These are phyloP conservation scores for Sergeia podlipaevii DNA, from an alignment of 208 protist species.

Conservation along the genomic window DNA sequence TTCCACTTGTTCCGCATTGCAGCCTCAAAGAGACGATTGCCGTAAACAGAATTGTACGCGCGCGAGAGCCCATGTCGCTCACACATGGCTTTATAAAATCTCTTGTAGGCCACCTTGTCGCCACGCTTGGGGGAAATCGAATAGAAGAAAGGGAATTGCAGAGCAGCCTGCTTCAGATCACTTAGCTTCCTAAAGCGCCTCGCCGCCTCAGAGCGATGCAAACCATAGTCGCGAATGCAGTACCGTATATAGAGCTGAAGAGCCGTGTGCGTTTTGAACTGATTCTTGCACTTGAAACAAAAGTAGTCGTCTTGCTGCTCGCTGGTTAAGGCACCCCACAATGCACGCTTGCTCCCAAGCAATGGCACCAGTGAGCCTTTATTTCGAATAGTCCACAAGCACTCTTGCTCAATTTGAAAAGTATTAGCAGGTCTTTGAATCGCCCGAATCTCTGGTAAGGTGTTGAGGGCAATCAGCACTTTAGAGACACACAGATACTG, in stretches of 20 bases:
- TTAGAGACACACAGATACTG: constrained; percentile 45
- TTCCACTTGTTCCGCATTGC: constrained; percentile 70
- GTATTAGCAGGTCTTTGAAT: constrained; percentile 26
- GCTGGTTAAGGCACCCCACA: constrained; percentile 30
- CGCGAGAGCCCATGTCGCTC: constrained; percentile 44
- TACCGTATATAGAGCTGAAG: constrained; percentile 57
- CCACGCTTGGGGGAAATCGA: constrained; percentile 33
- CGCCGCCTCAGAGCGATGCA: constrained; percentile 32
- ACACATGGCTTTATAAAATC: constrained; percentile 65
- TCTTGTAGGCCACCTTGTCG: constrained; percentile 29
- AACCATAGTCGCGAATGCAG: constrained; percentile 74
- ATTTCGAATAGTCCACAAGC: constrained; percentile 29
- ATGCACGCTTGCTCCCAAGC: background rate
- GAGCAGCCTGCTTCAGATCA: constrained; percentile 67
- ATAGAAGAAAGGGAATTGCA: constrained; percentile 79
- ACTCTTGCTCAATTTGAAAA: constrained; percentile 23
- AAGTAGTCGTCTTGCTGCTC: constrained; percentile 46
- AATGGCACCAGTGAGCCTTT: constrained; percentile 28
- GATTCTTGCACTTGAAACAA: constrained; percentile 35
- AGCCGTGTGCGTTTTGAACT: constrained; percentile 27
- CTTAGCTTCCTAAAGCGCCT: constrained; percentile 33
- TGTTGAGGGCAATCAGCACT: constrained; percentile 39
- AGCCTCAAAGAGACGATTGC: constrained; percentile 54
- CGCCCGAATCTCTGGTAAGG: constrained; percentile 55
- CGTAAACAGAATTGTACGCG: constrained; percentile 5